Conservation (phyloP, 257 asterid genomes). For the Nicotiana paniculata region DNA sequence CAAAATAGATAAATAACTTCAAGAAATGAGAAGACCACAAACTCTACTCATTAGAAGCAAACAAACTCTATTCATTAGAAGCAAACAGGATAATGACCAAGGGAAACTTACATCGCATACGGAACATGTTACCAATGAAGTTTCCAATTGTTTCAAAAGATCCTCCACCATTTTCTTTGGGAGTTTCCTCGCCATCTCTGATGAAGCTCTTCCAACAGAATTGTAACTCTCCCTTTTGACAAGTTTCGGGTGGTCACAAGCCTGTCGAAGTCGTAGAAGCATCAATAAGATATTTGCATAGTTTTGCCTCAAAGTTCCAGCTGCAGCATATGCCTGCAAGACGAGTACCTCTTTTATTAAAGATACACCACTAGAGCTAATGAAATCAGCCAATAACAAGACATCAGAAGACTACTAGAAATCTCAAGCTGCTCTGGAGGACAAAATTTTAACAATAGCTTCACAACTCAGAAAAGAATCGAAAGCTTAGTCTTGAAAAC, state of each 20-base stretch:
- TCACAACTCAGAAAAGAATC: neutral
- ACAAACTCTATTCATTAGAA: constrained; percentile 5
- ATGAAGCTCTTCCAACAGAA: constrained; percentile 55
- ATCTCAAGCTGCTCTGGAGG: constrained; percentile 9
- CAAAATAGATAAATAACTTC: neutral
- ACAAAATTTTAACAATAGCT: neutral
- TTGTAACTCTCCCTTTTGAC: constrained; percentile 68
- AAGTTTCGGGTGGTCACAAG: constrained; percentile 97
- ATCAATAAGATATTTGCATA: constrained; percentile 87
- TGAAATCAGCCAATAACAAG: neutral
- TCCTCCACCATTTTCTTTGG: constrained; percentile 51
- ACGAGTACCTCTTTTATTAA: neutral
- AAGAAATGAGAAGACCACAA: neutral
- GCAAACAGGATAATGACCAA: constrained; percentile 6
- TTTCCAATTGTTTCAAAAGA: constrained; percentile 57
- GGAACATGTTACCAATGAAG: constrained; percentile 67
- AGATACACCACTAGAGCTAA: neutral
- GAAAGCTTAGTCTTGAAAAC: neutral
- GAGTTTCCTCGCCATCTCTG: constrained; percentile 56
- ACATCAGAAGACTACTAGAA: neutral
- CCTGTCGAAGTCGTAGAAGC: constrained; percentile 99
- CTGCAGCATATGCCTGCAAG: constrained; percentile 96
- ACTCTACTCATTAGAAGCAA: neutral
- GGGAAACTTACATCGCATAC: constrained; percentile 59
- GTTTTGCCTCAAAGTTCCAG: constrained; percentile 94